Conservation (phyloP, 257 asterid species). For the Jacaranda copaia region DNA sequence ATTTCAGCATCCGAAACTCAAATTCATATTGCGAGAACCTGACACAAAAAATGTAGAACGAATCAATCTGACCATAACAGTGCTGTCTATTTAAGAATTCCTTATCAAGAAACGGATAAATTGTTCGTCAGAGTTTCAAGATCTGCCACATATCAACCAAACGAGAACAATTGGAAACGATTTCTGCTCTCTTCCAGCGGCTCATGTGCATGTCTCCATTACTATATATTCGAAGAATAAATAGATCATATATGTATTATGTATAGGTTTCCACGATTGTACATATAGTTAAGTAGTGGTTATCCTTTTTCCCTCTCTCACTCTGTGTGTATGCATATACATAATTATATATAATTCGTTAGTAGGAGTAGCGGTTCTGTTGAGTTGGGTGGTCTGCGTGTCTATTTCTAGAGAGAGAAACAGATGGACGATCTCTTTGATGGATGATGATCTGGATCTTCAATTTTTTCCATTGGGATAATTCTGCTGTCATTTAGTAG, state of each 20-base stretch:
- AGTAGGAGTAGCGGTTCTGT: constrained; percentile 36
- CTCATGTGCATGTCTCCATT: constrained; percentile 31
- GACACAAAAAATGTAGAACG: constrained; percentile 40
- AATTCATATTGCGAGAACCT: constrained; percentile 26
- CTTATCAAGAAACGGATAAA: constrained; percentile 37
- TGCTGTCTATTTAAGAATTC: constrained; percentile 20
- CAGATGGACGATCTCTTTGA: constrained; percentile 7
- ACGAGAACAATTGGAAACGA: constrained; percentile 5
- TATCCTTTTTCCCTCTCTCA: constrained; percentile 21
- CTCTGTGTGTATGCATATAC: not conserved
- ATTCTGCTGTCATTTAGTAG: no score
- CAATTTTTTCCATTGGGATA: not conserved
- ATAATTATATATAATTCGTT: no score
- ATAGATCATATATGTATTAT: not conserved
- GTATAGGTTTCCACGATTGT: not conserved
- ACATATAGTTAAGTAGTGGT: constrained; percentile 25
- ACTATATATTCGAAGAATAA: constrained; percentile 17
- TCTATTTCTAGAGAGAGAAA: constrained; percentile 35
- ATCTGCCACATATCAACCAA: constrained; percentile 39
- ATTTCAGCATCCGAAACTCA: constrained; percentile 26
- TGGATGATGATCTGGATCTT: constrained; percentile 32
- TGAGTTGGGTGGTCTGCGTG: constrained; percentile 52
- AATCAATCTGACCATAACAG: constrained; percentile 28
- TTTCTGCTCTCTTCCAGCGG: constrained; percentile 8
- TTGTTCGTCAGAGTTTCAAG: constrained; percentile 40